Base-by-base conservation (phyloP, 345 rosid genomes). In the Rhodamnia argentea region DNA sequence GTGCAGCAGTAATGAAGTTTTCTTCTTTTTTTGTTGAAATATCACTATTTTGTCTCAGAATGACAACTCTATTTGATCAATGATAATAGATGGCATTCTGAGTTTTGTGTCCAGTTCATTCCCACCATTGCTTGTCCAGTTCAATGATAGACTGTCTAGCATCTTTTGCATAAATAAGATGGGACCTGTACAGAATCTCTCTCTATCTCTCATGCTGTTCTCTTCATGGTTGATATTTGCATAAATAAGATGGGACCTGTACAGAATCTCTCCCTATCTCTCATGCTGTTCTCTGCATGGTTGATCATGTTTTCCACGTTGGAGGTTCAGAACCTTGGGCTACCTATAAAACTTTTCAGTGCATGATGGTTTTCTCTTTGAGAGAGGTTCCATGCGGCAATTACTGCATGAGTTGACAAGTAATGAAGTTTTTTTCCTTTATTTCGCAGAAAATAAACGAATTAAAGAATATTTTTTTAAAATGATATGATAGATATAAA, bases 1-100 rank as follows among this genome's bases (percentile, higher is more conserved):
- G 83, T 92, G 57, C 91, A 87, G 55, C 90, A 83, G 88, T 82
- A 84, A 85, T n/a, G 37, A 10, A 29, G 22, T 52, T 8, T 37
- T 52, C 27, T 64, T 47, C 47, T 42, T 52, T 42, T 54, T n/a
- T 51, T 27, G 22, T 23, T 40, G 20, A 24, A 44, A 1, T 85
- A 29, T 29, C 47, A 12, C 58, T 42, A 54, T 51, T 40, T 13
- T 60, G 15, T 70, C 81, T 70, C 81, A 37, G 26, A 18, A 37
- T 70, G 47, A 70, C 47, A 9, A 70, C 81, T 70, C 47, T 18
- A 70, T 18, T 70, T 37, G 78, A 70, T 70, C 78, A 32, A 44
- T 37, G 20, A 70, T 37, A 40, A 18, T 32, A 70, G 4, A 70
- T 37, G 47, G 78, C 47, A 70, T 70, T 70, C 78, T 70, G 78